Base-by-base conservation (phyloP, 495 filamentous ascomycete genomes). In the Talaromyces liani region DNA sequence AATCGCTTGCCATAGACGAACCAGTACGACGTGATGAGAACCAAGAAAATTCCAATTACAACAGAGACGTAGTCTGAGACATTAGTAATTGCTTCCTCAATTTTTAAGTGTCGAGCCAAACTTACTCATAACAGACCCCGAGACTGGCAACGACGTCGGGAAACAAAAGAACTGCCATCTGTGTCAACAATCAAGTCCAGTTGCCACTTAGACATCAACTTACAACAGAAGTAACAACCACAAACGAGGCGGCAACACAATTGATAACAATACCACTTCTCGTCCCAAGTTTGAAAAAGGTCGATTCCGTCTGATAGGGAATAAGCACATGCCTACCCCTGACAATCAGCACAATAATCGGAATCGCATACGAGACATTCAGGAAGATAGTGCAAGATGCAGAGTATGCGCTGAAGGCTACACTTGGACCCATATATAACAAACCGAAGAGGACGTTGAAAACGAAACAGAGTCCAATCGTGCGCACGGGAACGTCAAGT, bases 101-200 rank as follows among this genome's bases (percentile, higher is more conserved):
- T 16, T 33, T n/a, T 8, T 7, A 2, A 7, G 8, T 2, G 29
- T 58, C 0, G 0, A n/a, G 20, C 0, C 12, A 8, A n/a, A 29
- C 55, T 58, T 58, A 58, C 55, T 58, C 55, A 58, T 58, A 58
- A 58, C 55, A 16, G 55, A 58, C 1, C 55, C 25, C 8, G 55
- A 58, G 6, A 58, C 55, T 2, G 55, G 55, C 24, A 58, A 33
- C 16, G 55, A 29, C 12, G 55, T 58, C 24, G 55, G 55, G 4
- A 58, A 58, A 27, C 55, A 58, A 12, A 58, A 58, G 55, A 58
- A 58, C 55, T 58, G 6, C 16, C 7, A 33, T 27, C 27, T 27
- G 0, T 9, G 2, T 58, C 14, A 27, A 41, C 16, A 10, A 33
- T 20, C 1, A 12, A 12, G 16, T 16, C 33, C 25, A 58, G 7